Percentiles rank a stretch among this genome's conserved stretches.
phyloP scores from a whole-genome alignment of 805 yeast species.

The Kodamaea laetipori region DNA sequence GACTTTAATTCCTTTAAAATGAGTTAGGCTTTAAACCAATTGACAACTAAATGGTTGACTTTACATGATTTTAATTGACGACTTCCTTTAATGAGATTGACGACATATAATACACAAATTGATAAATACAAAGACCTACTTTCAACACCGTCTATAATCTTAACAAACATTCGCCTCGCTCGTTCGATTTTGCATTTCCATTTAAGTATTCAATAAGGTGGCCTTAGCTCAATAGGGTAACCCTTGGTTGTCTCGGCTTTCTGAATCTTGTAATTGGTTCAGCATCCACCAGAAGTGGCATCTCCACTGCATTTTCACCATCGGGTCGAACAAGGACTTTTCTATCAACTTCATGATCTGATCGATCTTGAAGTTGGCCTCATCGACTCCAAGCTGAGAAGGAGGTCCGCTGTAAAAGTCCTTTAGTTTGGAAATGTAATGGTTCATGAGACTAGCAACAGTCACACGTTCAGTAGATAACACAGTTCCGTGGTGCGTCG shows the following conservation, averaged over 20 bases:
- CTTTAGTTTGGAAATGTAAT: slow-evolving; percentile 20
- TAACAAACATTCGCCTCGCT: background rate
- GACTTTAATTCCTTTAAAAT: too few species aligned
- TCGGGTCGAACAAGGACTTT: slow-evolving; percentile 7
- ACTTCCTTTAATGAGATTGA: background rate
- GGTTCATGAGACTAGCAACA: slow-evolving; percentile 24
- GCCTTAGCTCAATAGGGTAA: background rate
- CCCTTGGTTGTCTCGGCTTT: background rate
- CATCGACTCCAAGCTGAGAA: slow-evolving; percentile 6
- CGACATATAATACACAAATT: background rate
- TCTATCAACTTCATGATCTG: slow-evolving; percentile 11
- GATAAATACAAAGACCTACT: slow-evolving; percentile 1
- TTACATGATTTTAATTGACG: too few species aligned
- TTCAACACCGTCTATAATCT: slow-evolving; percentile 6
- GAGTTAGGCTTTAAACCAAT: too few species aligned
- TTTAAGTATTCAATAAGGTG: background rate
- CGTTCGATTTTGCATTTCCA: background rate
- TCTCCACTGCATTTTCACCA: slow-evolving; percentile 13
- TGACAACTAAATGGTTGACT: too few species aligned
- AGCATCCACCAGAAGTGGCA: slow-evolving; percentile 11
- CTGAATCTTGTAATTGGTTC: background rate
- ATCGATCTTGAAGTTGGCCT: slow-evolving; percentile 15
- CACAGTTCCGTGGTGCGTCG: slow-evolving; percentile 14
- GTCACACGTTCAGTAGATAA: slow-evolving; percentile 26
- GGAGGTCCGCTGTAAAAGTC: background rate